Evolutionary conservation across 768 basidiomycete genomes (phyloP).

Genomic region (Dentipellis sp.): DNA sequence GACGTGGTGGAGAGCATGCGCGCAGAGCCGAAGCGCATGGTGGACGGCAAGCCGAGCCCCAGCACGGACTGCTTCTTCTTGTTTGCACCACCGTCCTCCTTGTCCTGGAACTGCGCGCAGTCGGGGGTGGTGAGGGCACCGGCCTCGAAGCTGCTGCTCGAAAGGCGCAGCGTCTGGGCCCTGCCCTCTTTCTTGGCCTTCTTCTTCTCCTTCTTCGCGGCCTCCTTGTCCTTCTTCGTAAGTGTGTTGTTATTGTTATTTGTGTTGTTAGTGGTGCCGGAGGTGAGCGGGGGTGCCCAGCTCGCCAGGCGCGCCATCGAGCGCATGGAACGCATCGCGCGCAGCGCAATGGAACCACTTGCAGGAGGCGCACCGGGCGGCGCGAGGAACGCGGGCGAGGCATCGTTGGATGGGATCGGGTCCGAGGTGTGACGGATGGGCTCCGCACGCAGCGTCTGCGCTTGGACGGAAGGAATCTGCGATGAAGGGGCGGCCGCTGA

Average conservation of each 20-base stretch:
- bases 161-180: constrained; percentile 30
- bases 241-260: constrained; percentile 4
- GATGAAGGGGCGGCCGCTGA: constrained; percentile 7
- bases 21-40: constrained; percentile 26
- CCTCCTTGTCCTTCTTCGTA: constrained; percentile 26
- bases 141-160: constrained; percentile 60
- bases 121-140: constrained; percentile 37
- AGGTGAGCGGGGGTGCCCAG: constrained; percentile 42
- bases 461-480: not conserved
- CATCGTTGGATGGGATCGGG: constrained; percentile 11
- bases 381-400: constrained; percentile 8
- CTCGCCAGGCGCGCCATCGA: constrained; percentile 64
- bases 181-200: constrained; percentile 16
- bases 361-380: not conserved
- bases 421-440: not conserved
- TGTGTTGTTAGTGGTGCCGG: constrained; percentile 16
- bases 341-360: constrained; percentile 57
- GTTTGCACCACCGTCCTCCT: constrained; percentile 13
- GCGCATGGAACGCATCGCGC: constrained; percentile 70
- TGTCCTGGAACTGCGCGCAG: constrained; percentile 6
- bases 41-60: constrained; percentile 53
- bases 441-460: not conserved
- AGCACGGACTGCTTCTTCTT: constrained; percentile 45
- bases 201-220: constrained; percentile 24
- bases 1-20: constrained; percentile 9